Evolutionary conservation across 129 eudicot species (phyloP).

Genomic region (Helianthus annuus): HanXRQr2.0-SUNRISE NC_035439.2:119662169-119662668

Average conservation of each 20-base stretch:
- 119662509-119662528: not conserved
- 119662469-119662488: not conserved
- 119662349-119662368: constrained; percentile 26
- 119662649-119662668: too few relatives aligned
- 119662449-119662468: constrained; percentile 22
- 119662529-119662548: not conserved
- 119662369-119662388: constrained; percentile 37
- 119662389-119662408: constrained; percentile 27
- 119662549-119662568: too few relatives aligned
- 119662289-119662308: constrained; percentile 36
- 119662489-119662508: not conserved
- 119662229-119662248: constrained; percentile 43
- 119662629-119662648: too few relatives aligned
- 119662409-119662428: constrained; percentile 12
- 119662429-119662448: constrained; percentile 20
- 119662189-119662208: not conserved
- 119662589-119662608: too few relatives aligned
- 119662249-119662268: constrained; percentile 35
- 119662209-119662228: not conserved
- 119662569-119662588: too few relatives aligned
- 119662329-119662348: constrained; percentile 37
- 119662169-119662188: constrained; percentile 2
- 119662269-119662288: constrained; percentile 41
- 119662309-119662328: not conserved
- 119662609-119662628: too few relatives aligned